A percentile compares a stretch with the other conserved stretches of the same genome.
phyloP scores from a whole-genome alignment of 441 rosid genomes.

The Melastoma candidum region DNA sequence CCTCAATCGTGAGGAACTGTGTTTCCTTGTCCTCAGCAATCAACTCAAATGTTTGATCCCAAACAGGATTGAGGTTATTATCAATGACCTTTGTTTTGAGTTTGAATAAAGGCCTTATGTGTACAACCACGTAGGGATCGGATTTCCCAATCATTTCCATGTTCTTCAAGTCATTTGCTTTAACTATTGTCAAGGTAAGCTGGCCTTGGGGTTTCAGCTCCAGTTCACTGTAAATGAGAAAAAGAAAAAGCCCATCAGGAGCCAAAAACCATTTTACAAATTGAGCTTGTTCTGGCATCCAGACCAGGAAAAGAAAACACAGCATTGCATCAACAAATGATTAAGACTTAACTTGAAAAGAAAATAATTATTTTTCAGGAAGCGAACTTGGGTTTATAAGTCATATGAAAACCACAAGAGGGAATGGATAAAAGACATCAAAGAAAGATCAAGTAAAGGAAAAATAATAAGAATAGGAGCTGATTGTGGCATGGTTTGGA shows the following conservation, averaged over 20 bases:
- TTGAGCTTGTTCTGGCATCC: no score
- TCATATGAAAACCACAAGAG: no score
- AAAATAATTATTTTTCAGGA: no score
- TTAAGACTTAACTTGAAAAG: no score
- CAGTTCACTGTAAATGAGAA: constrained; percentile 46
- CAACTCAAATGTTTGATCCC: constrained; percentile 77
- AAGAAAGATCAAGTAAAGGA: no score
- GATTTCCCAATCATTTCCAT: constrained; percentile 98
- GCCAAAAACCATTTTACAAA: no score
- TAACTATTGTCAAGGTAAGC: constrained; percentile 50
- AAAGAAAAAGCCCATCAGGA: neutral
- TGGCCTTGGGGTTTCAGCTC: constrained; percentile 95
- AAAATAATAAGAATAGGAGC: no score
- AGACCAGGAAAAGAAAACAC: no score
- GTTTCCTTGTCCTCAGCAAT: constrained; percentile 98
- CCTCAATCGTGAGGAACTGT: constrained; percentile 70
- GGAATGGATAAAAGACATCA: no score
- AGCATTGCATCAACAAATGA: no score
- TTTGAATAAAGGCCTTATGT: constrained; percentile 78
- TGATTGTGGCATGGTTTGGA: no score
- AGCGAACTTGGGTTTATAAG: no score
- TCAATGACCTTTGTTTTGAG: constrained; percentile 65
- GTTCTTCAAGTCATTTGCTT: constrained; percentile 84
- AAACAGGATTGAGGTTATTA: constrained; percentile 85
- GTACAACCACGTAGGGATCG: constrained; percentile 74